These are phyloP conservation scores for Butyriboletus loyo DNA, from an alignment of 768 basidiomycete species.

Conservation along the genomic window DNA sequence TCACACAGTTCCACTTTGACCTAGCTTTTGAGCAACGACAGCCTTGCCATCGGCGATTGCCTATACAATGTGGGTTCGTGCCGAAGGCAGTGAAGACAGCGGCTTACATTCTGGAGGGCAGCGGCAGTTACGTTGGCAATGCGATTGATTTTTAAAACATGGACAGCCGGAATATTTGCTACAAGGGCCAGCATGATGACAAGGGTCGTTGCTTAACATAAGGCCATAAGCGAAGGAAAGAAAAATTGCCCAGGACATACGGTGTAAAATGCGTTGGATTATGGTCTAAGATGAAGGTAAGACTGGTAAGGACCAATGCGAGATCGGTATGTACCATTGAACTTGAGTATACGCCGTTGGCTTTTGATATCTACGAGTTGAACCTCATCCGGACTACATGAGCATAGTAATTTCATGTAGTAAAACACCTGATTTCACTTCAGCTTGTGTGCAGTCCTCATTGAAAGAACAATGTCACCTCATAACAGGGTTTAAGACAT, in stretches of 20 bases:
- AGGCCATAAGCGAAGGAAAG: background rate
- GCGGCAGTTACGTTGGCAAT: slow-evolving; percentile 55
- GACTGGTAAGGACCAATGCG: background rate
- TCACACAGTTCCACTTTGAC: slow-evolving; percentile 34
- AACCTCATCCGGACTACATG: background rate
- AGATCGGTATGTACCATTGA: slow-evolving; percentile 18
- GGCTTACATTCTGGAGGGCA: slow-evolving; percentile 51
- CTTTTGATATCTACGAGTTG: slow-evolving; percentile 1
- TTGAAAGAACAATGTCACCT: slow-evolving; percentile 40
- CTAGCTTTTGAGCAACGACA: slow-evolving; percentile 45
- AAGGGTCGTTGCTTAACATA: slow-evolving; percentile 47
- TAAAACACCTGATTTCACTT: slow-evolving; percentile 22
- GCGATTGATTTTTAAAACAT: slow-evolving; percentile 48
- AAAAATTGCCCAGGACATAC: slow-evolving; percentile 14
- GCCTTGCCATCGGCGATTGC: slow-evolving; percentile 53
- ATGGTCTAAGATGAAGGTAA: slow-evolving; percentile 19
- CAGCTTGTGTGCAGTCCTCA: background rate
- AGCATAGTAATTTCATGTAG: slow-evolving; percentile 14
- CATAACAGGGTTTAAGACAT: slow-evolving; percentile 56
- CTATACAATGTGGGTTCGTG: slow-evolving; percentile 30
- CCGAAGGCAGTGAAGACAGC: background rate
- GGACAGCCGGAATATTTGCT: slow-evolving; percentile 38
- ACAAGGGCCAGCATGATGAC: slow-evolving; percentile 59
- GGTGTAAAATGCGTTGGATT: slow-evolving; percentile 19
- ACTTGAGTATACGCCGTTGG: slow-evolving; percentile 10